Evolutionary conservation across 495 filamentous ascomycete genomes (phyloP), one percentile per base, ranked within the genome.

Genomic region (Aspergillus conjunctus): DNA sequence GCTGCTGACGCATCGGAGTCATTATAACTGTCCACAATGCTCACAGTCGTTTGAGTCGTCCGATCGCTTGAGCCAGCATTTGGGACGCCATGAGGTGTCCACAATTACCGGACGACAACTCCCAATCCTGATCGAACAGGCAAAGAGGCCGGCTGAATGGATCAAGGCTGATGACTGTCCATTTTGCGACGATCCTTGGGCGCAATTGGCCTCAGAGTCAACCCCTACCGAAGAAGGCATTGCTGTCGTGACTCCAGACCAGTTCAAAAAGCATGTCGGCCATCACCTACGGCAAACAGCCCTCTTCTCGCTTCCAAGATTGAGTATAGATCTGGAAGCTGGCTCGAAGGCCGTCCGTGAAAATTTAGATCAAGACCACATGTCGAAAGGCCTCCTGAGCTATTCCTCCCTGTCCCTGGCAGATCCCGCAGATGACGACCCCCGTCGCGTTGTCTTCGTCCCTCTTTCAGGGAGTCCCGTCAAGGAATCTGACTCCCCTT

Each of bases 381-480:
- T 26, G 26, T 26, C 26, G 5, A 5, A 5, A 2, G 26, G 2
- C 26, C 26, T 5, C 26, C 26, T 26, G 26, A 26, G 26, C 26
- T 26, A 26, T 26, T 26, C 26, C 26, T 26, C 26, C 5, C 26
- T 2, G 26, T 26, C 26, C 5, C 26, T 26, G 26, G 26, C 5
- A 5, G 26, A 26, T 26, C 26, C 26, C 26, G 26, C 26, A 26
- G 26, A 26, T n/a, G n/a, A n/a, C n/a, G n/a, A n/a, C n/a, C n/a
- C n/a, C n/a, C n/a, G n/a, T n/a, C n/a, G n/a, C n/a, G n/a, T n/a
- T n/a, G n/a, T 97, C 64, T 93, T 97, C 72, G 80, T 84, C 32
- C 83, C 85, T 54, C 85, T 87, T 60, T 80, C 88, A 18, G 84
- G 84, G 30, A 75, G 73, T 31, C 73, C 76, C 48, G 77, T 79